phyloP scores from a whole-genome alignment of 306 rosid genomes.

The Notholithocarpus densiflorus region DNA sequence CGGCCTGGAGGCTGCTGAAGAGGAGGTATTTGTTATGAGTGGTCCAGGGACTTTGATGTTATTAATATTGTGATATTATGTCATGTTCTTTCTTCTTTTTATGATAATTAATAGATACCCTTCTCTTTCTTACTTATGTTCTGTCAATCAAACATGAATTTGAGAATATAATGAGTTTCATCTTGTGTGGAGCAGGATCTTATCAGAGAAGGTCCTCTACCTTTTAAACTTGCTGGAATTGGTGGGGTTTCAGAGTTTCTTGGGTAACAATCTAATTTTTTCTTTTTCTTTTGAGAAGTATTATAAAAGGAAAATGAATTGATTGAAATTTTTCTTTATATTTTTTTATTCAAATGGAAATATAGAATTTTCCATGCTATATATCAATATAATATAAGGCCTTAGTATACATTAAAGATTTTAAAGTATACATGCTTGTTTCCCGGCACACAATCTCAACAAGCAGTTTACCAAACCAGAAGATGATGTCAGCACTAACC shows the following conservation, averaged over 20 bases:
- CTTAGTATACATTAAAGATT: not conserved
- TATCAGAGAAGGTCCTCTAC: slow-evolving; percentile 72
- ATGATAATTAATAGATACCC: no score
- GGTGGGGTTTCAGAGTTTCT: slow-evolving; percentile 93
- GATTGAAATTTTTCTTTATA: not conserved
- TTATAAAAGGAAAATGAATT: not conserved
- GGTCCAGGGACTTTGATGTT: slow-evolving; percentile 15
- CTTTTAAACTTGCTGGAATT: slow-evolving; percentile 88
- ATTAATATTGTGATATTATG: not conserved
- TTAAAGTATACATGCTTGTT: not conserved
- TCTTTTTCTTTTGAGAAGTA: slow-evolving; percentile 2
- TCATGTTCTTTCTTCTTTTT: not conserved
- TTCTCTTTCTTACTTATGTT: not conserved
- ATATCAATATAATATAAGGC: not conserved
- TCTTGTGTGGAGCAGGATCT: slow-evolving; percentile 72
- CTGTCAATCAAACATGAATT: slow-evolving; percentile 11
- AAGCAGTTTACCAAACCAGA: slow-evolving; percentile 15
- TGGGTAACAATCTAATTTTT: slow-evolving; percentile 46
- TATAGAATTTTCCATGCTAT: not conserved
- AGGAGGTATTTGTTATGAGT: slow-evolving; percentile 51
- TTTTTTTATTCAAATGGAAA: not conserved
- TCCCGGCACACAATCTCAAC: not conserved
- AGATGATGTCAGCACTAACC: slow-evolving; percentile 3
- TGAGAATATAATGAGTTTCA: slow-evolving; percentile 14
- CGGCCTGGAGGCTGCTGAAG: slow-evolving; percentile 39